Evolutionary conservation across 1,139 yeast genomes (phyloP).

Genomic region (Sugiyamaella castrensis): DNA sequence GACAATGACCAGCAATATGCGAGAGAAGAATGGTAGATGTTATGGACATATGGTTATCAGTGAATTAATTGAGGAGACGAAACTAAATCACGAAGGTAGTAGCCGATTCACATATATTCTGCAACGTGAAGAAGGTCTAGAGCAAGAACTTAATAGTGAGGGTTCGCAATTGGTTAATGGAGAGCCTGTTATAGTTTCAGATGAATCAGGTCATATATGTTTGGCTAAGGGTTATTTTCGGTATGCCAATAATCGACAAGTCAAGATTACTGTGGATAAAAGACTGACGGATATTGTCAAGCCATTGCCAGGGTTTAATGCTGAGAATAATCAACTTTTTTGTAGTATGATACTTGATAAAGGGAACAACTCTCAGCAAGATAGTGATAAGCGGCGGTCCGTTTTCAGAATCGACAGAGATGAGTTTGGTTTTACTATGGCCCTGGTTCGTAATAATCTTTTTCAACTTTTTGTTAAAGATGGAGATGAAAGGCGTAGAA

Average conservation of each 20-base stretch:
- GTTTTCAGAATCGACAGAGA: conserved; percentile 76
- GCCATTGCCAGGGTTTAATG: conserved; percentile 44
- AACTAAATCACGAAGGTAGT: conserved; percentile 1
- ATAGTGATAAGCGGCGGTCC: conserved; percentile 3
- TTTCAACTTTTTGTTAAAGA: conserved; percentile 61
- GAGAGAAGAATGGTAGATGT: conserved; percentile 65
- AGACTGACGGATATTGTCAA: conserved; percentile 49
- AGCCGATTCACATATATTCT: conserved; percentile 20
- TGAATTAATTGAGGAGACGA: conserved; percentile 14
- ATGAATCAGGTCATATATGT: conserved; percentile 75
- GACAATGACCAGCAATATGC: conserved; percentile 56
- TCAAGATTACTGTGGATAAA: conserved; percentile 49
- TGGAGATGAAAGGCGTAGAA: conserved; percentile 52
- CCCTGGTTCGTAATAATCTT: conserved; percentile 72
- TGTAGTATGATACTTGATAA: conserved; percentile 45
- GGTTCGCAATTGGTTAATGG: conserved; percentile 28
- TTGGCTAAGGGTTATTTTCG: conserved; percentile 61
- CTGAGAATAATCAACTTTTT: conserved; percentile 47
- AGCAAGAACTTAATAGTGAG: conserved; percentile 6
- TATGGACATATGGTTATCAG: conserved; percentile 36
- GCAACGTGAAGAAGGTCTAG: conserved; percentile 9
- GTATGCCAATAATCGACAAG: conserved; percentile 39
- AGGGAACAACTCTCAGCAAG: conserved; percentile 11
- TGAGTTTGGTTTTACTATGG: conserved; percentile 71
- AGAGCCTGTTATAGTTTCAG: conserved; percentile 62